Evolutionary conservation across 805 yeast species (phyloP).

Genomic region (Wickerhamiella cacticola): DNA sequence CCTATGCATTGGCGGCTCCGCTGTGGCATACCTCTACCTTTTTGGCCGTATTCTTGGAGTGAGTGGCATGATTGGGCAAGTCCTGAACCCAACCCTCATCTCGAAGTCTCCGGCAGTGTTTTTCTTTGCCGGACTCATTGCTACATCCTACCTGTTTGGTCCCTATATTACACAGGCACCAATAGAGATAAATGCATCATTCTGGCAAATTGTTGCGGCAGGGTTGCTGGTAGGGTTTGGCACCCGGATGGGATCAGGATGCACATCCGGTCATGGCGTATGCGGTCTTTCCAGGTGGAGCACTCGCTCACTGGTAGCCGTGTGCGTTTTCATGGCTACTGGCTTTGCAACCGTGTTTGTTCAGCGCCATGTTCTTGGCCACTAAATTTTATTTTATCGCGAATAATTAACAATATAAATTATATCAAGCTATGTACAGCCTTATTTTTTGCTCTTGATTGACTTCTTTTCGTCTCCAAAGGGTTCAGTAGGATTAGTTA

Average conservation of each 20-base stretch:
- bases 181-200: constrained; percentile 1
- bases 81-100: constrained; percentile 5
- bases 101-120: constrained; percentile 2
- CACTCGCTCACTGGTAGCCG: constrained; percentile 36
- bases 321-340: constrained; percentile 28
- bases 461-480: background rate
- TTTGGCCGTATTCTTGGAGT: constrained; percentile 10
- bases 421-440: background rate
- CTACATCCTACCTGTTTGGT: constrained; percentile 10
- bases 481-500: background rate
- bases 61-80: constrained; percentile 11
- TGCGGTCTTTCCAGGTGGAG: constrained; percentile 37
- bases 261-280: constrained; percentile 45
- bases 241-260: constrained; percentile 37
- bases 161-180: constrained; percentile 14
- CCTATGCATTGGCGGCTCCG: constrained; percentile 1
- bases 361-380: constrained; percentile 3
- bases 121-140: constrained; percentile 24
- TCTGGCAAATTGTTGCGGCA: constrained; percentile 18
- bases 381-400: background rate
- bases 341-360: constrained; percentile 4
- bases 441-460: background rate
- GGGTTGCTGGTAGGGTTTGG: constrained; percentile 39
- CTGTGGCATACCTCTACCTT: background rate
- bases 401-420: background rate